Evolutionary conservation across 179 eudicot genomes (phyloP), one percentile per base, ranked within the genome.

Genomic region (Heliamphora pulchella): DNA sequence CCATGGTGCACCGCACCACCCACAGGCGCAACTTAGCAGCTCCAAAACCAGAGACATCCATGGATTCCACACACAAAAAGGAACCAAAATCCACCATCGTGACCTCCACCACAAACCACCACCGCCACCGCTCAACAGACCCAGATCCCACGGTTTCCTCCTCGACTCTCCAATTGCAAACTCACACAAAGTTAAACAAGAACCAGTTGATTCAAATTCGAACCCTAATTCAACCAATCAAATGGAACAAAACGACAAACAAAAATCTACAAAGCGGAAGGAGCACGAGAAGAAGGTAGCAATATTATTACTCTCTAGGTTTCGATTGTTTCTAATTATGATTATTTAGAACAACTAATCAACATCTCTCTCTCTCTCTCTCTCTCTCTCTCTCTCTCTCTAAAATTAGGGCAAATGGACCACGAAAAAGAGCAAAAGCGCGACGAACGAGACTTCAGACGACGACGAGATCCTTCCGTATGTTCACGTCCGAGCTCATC

Each of bases 401-500:
- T 41, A 50, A 81, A 78, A 77, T 77, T 82, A 90, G 93, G 91
- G 82, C 3, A 90, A 89, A 72, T 80, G 76, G 48, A 72, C 87
- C 18, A 82, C 81, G 77, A 89, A 89, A 79, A 87, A 87, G 87
- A 89, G 76, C 78, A 90, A 89, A 82, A 78, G 83, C 80, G 75
- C 79, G 22, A 84, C 82, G 54, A 86, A 85, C 59, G 89, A 85
- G 48, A 46, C 39, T 55, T 77, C 80, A 17, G 88, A 82, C 14
- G 93, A 86, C 10, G 86, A 88, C 6, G 94, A 93, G 86, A 87
- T 89, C 88, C 90, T 93, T 57, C 98, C 98, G 31, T 94, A 94
- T 78, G 97, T 94, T 57, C 97, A 93, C 75, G 97, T 93, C 69
- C 90, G 98, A 80, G 97, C 97, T 14, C 91, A 97, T 18, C 86